Evolutionary conservation across 2,329 filamentous ascomycete species (phyloP).

Genomic region (Penicillium sclerotigenum): DNA sequence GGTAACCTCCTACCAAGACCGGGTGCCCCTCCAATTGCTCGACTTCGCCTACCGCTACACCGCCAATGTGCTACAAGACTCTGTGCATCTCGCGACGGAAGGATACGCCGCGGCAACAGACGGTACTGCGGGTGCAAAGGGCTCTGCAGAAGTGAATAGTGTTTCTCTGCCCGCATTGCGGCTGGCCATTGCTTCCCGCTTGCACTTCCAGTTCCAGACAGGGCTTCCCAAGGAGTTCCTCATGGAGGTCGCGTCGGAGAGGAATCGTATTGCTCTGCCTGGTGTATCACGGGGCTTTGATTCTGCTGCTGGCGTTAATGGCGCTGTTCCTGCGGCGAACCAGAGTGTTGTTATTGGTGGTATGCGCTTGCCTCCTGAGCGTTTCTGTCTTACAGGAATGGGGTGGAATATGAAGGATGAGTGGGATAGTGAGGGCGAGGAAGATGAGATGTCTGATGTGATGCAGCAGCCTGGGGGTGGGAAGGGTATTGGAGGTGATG

Average conservation of each 20-base stretch:
- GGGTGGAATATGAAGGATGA: constrained; percentile 58
- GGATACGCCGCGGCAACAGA: constrained; percentile 46
- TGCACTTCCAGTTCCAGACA: constrained; percentile 59
- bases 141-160: constrained; percentile 46
- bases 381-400: constrained; percentile 58
- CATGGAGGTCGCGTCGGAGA: constrained; percentile 55
- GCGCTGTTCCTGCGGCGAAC: constrained; percentile 22
- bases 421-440: constrained; percentile 56
- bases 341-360: constrained; percentile 48
- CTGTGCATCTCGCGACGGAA: constrained; percentile 51
- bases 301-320: constrained; percentile 22
- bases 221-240: constrained; percentile 61
- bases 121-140: constrained; percentile 33
- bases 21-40: constrained; percentile 52
- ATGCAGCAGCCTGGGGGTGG: constrained; percentile 19
- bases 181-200: constrained; percentile 58
- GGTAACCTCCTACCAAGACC: constrained; percentile 51
- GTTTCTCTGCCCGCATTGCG: constrained; percentile 58
- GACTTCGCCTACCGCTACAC: constrained; percentile 56
- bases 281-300: constrained; percentile 53
- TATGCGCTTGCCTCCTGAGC: constrained; percentile 59
- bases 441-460: constrained; percentile 34
- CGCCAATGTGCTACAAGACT: constrained; percentile 51
- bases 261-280: constrained; percentile 54
- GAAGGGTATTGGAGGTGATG: constrained; percentile 32